Percentiles rank a stretch among this genome's conserved stretches.
phyloP scores from a whole-genome alignment of 352 stramenopile genomes.

The Blastocystis hominis region DNA sequence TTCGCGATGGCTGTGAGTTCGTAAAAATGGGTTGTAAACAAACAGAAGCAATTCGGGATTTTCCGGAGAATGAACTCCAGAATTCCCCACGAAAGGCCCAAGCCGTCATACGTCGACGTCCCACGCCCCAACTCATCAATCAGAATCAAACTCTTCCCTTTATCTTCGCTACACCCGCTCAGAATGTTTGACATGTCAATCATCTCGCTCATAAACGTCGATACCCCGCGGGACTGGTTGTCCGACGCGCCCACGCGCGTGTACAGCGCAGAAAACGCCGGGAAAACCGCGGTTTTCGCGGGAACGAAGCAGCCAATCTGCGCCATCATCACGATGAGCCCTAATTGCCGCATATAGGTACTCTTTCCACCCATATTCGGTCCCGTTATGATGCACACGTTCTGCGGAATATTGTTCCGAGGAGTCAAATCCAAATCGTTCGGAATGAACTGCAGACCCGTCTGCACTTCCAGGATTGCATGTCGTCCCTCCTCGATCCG shows the following conservation, averaged over 20 bases:
- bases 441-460: slow-evolving; percentile 87
- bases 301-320: slow-evolving; percentile 94
- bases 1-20: slow-evolving; percentile 86
- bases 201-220: slow-evolving; percentile 99
- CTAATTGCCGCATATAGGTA: slow-evolving; percentile 89
- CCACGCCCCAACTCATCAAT: slow-evolving; percentile 96
- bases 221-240: slow-evolving; percentile 87
- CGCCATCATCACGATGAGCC: slow-evolving; percentile 71
- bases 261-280: slow-evolving; percentile 87
- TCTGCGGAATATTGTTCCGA: not conserved
- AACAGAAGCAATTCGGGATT: slow-evolving; percentile 70
- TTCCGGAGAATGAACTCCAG: slow-evolving; percentile 83
- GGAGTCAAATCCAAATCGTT: slow-evolving; percentile 83
- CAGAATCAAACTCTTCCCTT: slow-evolving; percentile 79
- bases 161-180: slow-evolving; percentile 65
- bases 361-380: slow-evolving; percentile 97
- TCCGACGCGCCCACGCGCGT: slow-evolving; percentile 91
- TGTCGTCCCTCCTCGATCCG: slow-evolving; percentile 78
- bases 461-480: slow-evolving; percentile 93
- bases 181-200: slow-evolving; percentile 90
- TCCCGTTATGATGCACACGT: slow-evolving; percentile 84
- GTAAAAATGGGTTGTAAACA: slow-evolving; percentile 99
- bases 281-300: slow-evolving; percentile 74
- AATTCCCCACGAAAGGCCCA: slow-evolving; percentile 87
- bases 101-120: slow-evolving; percentile 77